A percentile compares a stretch with the other conserved stretches of the same genome.
Evolutionary conservation across 1,284 basidiomycete genomes (phyloP).

Genomic region (Sanguinoderma infundibulare): DNA sequence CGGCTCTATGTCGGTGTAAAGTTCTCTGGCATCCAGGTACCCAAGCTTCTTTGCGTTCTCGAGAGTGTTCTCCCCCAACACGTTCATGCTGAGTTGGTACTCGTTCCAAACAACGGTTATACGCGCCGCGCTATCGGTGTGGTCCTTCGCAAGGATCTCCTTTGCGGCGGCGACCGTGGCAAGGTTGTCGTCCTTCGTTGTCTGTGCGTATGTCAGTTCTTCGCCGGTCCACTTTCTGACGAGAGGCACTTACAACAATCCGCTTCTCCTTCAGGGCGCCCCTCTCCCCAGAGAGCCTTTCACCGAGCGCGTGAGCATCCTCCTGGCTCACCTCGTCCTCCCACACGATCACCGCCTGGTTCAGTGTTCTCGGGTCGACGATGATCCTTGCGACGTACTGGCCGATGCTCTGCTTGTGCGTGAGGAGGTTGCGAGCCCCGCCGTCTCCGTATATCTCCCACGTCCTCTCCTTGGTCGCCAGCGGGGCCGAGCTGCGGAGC

Average conservation of each 20-base stretch:
- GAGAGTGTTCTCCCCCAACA: constrained; percentile 26
- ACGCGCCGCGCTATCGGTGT: neutral
- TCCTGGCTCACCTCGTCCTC: constrained; percentile 24
- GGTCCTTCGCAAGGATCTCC: neutral
- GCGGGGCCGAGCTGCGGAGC: neutral
- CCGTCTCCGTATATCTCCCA: constrained; percentile 12
- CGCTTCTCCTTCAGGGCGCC: neutral
- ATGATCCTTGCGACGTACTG: constrained; percentile 24
- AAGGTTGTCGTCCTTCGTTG: neutral
- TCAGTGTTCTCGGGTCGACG: constrained; percentile 25
- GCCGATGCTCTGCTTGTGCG: constrained; percentile 19
- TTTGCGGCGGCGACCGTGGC: neutral
- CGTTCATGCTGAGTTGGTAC: constrained; percentile 20
- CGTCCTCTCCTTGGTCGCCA: neutral
- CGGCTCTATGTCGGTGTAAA: constrained; percentile 25
- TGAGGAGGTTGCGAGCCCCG: constrained; percentile 15
- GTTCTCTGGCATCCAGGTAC: constrained; percentile 20
- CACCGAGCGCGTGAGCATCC: constrained; percentile 13
- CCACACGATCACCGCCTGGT: constrained; percentile 30
- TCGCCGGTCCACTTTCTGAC: neutral
- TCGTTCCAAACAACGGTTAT: neutral
- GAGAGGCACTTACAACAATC: neutral
- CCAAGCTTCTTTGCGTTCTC: constrained; percentile 25
- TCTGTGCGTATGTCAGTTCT: neutral
- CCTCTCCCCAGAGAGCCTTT: constrained; percentile 12